Evolutionary conservation across 148 eudicot species (phyloP), one percentile per base, ranked within the genome.

Genomic region (Vaccinium corymbosum): DNA sequence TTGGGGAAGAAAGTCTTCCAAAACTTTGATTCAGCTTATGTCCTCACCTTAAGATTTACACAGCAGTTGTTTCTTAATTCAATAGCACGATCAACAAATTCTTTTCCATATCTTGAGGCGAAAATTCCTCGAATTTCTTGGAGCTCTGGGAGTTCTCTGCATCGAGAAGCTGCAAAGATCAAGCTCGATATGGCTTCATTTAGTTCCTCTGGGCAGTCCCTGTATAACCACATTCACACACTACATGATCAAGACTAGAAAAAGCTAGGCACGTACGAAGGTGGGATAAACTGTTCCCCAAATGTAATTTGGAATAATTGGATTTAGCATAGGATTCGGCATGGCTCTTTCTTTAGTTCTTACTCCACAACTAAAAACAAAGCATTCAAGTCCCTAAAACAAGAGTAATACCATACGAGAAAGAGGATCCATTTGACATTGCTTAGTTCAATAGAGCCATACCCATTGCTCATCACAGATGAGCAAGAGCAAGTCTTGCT

Each of bases 111-210:
- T 29, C 79, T 87, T 15, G 88, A 82, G 57, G 83, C 51, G 88
- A 90, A 88, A 50, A 87, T 89, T 4, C 83, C 83, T 48, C 93
- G 88, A 59, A 89, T 61, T 76, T 93, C 89, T 61, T 81, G 88
- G 61, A 93, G 91, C 81, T 93, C 93, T 57, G 94, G 94, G 66
- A 90, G 87, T 71, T 89, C 92, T 53, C 94, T 90, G 1, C 90
- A 87, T 86, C 95, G 89, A 51, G 93, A 81, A 66, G 95, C 90
- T 19, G 90, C 92, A 79, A 74, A 93, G 19, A 93, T 89, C 86
- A 93, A 88, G 86, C 91, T 89, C 19, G 92, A 84, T 85, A 86
- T 81, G 14, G 92, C 90, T 78, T 93, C 95, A 57, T 84, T 84
- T 13, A 92, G 82, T 53, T 92, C 92, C 27, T 85, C 88, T 6